phyloP scores from a whole-genome alignment of 495 filamentous ascomycete genomes.

The Talaromyces proteolyticus region DNA sequence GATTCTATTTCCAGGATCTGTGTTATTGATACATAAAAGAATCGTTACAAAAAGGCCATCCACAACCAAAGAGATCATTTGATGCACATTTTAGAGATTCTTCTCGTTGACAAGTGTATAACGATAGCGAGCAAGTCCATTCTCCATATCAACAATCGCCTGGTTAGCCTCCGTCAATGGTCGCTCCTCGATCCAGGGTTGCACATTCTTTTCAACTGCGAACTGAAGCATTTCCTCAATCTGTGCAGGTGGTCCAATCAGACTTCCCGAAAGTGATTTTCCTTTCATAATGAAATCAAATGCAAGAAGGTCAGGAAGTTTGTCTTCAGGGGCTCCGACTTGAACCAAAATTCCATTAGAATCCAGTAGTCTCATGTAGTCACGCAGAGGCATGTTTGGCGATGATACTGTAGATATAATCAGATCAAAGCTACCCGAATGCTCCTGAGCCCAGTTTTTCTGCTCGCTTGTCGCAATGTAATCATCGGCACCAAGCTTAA shows the following conservation, averaged over 20 bases:
- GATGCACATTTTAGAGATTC: not conserved
- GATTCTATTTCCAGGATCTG: too few relatives aligned
- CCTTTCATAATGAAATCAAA: slow-evolving; percentile 64
- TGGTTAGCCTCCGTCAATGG: slow-evolving; percentile 64
- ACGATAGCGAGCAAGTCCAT: slow-evolving; percentile 66
- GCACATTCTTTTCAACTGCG: slow-evolving; percentile 66
- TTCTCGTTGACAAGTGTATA: slow-evolving; percentile 63
- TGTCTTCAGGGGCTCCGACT: slow-evolving; percentile 50
- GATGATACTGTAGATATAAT: slow-evolving; percentile 77
- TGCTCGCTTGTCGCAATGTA: slow-evolving; percentile 85
- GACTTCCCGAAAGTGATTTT: slow-evolving; percentile 62
- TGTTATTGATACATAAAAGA: too few relatives aligned
- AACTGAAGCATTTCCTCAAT: slow-evolving; percentile 66
- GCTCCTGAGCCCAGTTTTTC: slow-evolving; percentile 59
- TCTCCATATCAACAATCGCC: slow-evolving; percentile 62
- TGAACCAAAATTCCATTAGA: slow-evolving; percentile 71
- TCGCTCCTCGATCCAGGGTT: slow-evolving; percentile 66
- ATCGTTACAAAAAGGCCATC: too few relatives aligned
- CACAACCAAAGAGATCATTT: too few relatives aligned
- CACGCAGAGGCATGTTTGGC: slow-evolving; percentile 65
- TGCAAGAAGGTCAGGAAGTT: slow-evolving; percentile 54
- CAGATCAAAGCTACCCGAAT: slow-evolving; percentile 63
- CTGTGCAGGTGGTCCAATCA: slow-evolving; percentile 49
- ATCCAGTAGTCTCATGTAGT: slow-evolving; percentile 64
- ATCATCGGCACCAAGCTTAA: slow-evolving; percentile 53